Conservation (phyloP, 306 rosid species). For the Luffa aegyptiaca region DNA sequence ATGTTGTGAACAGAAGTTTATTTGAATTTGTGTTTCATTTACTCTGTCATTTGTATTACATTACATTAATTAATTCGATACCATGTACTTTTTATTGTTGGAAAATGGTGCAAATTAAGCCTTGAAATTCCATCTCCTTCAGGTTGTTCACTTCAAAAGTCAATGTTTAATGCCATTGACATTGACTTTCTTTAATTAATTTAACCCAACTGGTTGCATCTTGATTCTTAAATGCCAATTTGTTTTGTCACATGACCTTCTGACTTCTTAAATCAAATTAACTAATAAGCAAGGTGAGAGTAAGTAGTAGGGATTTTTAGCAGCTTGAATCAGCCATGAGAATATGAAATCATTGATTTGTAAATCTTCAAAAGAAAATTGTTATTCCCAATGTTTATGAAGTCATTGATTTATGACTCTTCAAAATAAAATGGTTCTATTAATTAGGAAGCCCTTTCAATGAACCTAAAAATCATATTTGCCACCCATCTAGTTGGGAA, state of each 20-base stretch:
- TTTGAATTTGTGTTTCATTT: not conserved
- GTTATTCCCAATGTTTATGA: not conserved
- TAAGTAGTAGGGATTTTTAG: too few relatives aligned
- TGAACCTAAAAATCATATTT: not conserved
- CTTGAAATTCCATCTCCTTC: not conserved
- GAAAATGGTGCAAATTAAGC: not conserved
- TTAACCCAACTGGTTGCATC: not conserved
- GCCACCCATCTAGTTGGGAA: not conserved
- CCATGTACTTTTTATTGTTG: not conserved
- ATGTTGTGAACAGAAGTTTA: constrained; percentile 31
- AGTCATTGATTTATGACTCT: not conserved
- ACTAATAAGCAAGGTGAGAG: too few relatives aligned
- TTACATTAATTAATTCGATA: not conserved
- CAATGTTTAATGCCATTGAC: not conserved
- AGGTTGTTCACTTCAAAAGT: not conserved
- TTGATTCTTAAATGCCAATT: not conserved
- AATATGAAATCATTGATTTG: not conserved
- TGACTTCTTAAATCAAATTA: too few relatives aligned
- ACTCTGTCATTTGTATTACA: not conserved
- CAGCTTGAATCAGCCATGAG: not conserved
- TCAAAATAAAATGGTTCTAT: not conserved
- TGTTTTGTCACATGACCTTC: too few relatives aligned
- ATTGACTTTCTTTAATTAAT: not conserved
- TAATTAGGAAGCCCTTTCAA: not conserved
- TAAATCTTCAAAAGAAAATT: not conserved